Percentiles rank a stretch among this genome's conserved stretches.
phyloP scores from a whole-genome alignment of 176 grass and related monocot species.

The Triticum urartu region DNA sequence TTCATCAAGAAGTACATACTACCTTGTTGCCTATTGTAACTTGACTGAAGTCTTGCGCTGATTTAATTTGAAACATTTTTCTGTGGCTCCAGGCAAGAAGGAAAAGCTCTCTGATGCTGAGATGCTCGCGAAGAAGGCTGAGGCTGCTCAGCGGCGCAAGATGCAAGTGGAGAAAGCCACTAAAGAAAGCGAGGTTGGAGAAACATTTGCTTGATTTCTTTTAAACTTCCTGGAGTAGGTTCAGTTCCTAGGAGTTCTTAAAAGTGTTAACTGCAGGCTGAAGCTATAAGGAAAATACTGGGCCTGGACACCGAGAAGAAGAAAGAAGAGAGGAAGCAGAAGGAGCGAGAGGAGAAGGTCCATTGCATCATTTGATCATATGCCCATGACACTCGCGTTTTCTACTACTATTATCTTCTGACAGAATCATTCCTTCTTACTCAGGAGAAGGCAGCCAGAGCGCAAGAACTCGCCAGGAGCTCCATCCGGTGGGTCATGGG shows the following conservation, averaged over 20 bases:
- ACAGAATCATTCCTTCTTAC: neutral
- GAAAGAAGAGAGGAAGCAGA: conserved; percentile 97
- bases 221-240: neutral
- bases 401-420: neutral
- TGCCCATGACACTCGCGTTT: neutral
- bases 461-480: conserved; percentile 34
- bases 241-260: neutral
- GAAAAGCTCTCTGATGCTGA: conserved; percentile 68
- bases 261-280: conserved; percentile 47
- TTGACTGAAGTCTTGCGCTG: neutral
- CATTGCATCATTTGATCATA: conserved; percentile 16
- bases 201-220: neutral
- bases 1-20: conserved; percentile 58
- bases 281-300: conserved; percentile 92
- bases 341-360: conserved; percentile 81
- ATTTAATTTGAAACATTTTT: conserved; percentile 14
- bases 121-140: conserved; percentile 68
- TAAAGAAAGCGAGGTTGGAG: conserved; percentile 65
- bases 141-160: conserved; percentile 68
- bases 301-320: conserved; percentile 90
- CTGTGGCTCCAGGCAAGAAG: conserved; percentile 56
- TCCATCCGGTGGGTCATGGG: conserved; percentile 74
- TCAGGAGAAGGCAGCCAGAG: conserved; percentile 63
- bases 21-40: neutral
- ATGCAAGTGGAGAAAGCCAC: conserved; percentile 76